Conservation (phyloP, 1,284 basidiomycete genomes). For the Heliocybe sulcata region DNA sequence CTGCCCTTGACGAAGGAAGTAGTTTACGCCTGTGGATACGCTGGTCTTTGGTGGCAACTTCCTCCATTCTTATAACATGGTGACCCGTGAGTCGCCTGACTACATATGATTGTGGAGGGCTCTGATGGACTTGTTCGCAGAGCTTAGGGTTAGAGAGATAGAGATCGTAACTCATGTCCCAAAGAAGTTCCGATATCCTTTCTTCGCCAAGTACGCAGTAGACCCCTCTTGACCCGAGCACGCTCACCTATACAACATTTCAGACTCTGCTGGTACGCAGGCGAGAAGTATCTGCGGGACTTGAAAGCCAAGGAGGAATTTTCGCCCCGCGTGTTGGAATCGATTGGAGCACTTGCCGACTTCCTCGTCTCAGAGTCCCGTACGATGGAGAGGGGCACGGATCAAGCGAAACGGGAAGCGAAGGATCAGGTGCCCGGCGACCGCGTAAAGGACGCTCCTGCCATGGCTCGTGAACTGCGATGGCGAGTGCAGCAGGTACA, state of each 20-base stretch:
- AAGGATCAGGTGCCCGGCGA: slow-evolving; percentile 80
- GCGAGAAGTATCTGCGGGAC: slow-evolving; percentile 69
- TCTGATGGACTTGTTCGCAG: slow-evolving; percentile 31
- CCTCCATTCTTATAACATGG: slow-evolving; percentile 77
- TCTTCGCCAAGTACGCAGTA: slow-evolving; percentile 63
- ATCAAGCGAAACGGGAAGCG: slow-evolving; percentile 59
- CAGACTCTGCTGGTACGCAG: slow-evolving; percentile 89
- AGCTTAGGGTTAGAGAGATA: slow-evolving; percentile 84
- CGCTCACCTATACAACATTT: slow-evolving; percentile 4
- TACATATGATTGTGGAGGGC: slow-evolving; percentile 4
- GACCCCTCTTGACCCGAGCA: background rate
- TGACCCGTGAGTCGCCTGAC: slow-evolving; percentile 51
- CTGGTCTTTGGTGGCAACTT: slow-evolving; percentile 98
- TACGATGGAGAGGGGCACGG: slow-evolving; percentile 57
- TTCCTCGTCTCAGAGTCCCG: slow-evolving; percentile 78
- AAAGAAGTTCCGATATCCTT: slow-evolving; percentile 90
- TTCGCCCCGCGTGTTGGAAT: slow-evolving; percentile 59
- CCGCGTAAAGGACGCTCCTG: slow-evolving; percentile 70
- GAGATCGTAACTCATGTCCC: slow-evolving; percentile 92
- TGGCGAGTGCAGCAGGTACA: slow-evolving; percentile 69
- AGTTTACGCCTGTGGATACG: slow-evolving; percentile 89
- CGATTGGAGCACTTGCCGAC: slow-evolving; percentile 61
- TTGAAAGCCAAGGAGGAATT: slow-evolving; percentile 61
- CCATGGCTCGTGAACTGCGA: slow-evolving; percentile 73
- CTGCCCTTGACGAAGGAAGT: slow-evolving; percentile 4